Evolutionary conservation across 169 alveolate genomes (phyloP), one percentile per base, ranked within the genome.

Genomic region (Perkinsus marinus): DNA sequence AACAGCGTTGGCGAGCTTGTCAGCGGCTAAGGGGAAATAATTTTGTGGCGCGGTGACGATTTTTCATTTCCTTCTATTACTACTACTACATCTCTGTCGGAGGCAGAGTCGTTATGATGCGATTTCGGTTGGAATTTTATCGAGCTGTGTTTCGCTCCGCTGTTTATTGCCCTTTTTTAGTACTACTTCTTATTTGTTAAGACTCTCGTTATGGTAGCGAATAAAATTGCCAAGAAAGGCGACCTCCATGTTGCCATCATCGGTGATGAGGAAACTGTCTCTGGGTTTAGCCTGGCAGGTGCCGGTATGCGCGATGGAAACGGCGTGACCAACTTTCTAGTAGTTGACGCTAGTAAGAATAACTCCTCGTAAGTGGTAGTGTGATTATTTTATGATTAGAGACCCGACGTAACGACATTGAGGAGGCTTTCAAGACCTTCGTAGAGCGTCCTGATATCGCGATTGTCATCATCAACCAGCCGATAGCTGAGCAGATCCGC

Each of bases 231-330:
- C 79, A 57, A 57, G 79, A 57, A 57, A 30, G 22, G 79, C 34
- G 91, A 89, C 91, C 90, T 93, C 90, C 41, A 92, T 30, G 57
- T 93, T 36, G 94, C 93, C 68, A 89, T 93, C 17, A 93, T 93
- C 30, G 94, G 93, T 68, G 94, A 94, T 89, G 93, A 96, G 95
- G 97, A 96, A 38, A 96, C 98, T 13, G 98, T 96, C 30, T 95
- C 98, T 26, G 98, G 98, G 39, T 96, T 97, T 91, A 91, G 95
- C 57, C 90, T 97, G 92, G 95, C 98, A n/a, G 98, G 98, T 69
- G 95, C 96, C 43, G 98, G 98, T 79, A 96, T 95, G 93, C 93
- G 97, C 68, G 95, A 95, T 93, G 94, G 94, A 39, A 95, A 95
- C 89, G 97, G 96, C 13, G 94, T 94, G 41, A 94, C 97, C 30